phyloP scores from a whole-genome alignment of 208 protist genomes.

The Crithidia thermophila region DNA sequence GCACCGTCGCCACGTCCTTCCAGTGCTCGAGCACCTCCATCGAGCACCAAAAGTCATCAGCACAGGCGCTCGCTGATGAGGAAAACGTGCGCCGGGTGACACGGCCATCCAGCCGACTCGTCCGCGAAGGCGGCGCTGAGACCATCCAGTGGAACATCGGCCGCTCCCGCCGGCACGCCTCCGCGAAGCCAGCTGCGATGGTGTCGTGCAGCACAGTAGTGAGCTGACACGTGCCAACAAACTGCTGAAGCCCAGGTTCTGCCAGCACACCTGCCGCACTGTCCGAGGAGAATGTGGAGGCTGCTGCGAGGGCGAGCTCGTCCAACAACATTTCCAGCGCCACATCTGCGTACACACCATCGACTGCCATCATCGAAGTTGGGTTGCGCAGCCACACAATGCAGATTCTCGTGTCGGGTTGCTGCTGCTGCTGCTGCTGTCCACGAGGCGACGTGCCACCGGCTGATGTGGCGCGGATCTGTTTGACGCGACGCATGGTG shows the following conservation, averaged over 20 bases:
- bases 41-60: background rate
- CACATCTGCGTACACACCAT: conserved; percentile 31
- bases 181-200: background rate
- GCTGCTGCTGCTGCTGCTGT: too few relatives aligned
- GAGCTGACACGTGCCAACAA: conserved; percentile 18
- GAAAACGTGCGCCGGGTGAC: conserved; percentile 1
- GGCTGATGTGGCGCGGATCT: too few relatives aligned
- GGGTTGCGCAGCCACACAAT: conserved; percentile 25
- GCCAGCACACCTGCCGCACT: conserved; percentile 8
- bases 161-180: background rate
- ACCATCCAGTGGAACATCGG: conserved; percentile 30
- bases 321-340: conserved; percentile 39
- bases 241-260: conserved; percentile 24
- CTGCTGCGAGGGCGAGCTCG: conserved; percentile 33
- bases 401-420: background rate
- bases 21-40: conserved; percentile 25
- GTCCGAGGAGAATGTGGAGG: background rate
- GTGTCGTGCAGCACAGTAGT: background rate
- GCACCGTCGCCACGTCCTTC: background rate
- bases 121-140: conserved; percentile 1
- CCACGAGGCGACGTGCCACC: too few relatives aligned
- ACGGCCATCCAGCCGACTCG: background rate
- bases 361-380: background rate
- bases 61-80: too few relatives aligned
- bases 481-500: background rate